Base-by-base conservation (phyloP, 345 rosid genomes). In the Raphanus raphanistrum region DNA sequence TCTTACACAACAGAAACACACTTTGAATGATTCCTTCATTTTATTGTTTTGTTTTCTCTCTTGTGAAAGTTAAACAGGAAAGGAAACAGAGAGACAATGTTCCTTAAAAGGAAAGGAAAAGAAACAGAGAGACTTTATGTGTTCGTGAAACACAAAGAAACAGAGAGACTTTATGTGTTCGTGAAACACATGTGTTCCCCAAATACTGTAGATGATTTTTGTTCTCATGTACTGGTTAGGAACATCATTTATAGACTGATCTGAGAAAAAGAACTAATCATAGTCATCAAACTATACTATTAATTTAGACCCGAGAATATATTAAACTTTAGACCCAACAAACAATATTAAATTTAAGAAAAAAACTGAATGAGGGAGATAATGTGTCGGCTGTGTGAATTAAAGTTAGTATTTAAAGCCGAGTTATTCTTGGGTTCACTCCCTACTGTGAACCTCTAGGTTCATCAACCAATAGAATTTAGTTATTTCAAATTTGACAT, bases 1-100 rank as follows among this genome's bases (percentile, higher is more conserved):
- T 76, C 98, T 79, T 71, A 84, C 85, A 87, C 91, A 95, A 80
- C 79, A 75, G 63, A 81, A 81, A 41, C 82, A 79, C 38, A 72
- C 76, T 66, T 54, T 81, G 80, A 76, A 76, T 15, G 76, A 68
- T 6, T 76, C 84, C 52, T 71, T 64, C 77, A 81, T 75, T 29
- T 4, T 70, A 15, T 15, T 50, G 13, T 4, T 26, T 58, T 57
- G 1, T 6, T 27, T 28, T 12, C 38, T 11, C 2, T 11, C 12
- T 10, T 8, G 64, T 62, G 59, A 70, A 76, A 75, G 68, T 60
- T 48, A 28, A 35, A 0, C 6, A 54, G 4, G 65, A 67, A 21
- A 67, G 27, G 33, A 17, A 72, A 52, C 68, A 64, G 60, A 75
- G 76, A 57, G 13, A 55, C 59, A n/a, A 27, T 29, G 77, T 63